Base-by-base conservation (phyloP, 2,329 filamentous ascomycete species). In the Chrysoporthe puriensis region DNA sequence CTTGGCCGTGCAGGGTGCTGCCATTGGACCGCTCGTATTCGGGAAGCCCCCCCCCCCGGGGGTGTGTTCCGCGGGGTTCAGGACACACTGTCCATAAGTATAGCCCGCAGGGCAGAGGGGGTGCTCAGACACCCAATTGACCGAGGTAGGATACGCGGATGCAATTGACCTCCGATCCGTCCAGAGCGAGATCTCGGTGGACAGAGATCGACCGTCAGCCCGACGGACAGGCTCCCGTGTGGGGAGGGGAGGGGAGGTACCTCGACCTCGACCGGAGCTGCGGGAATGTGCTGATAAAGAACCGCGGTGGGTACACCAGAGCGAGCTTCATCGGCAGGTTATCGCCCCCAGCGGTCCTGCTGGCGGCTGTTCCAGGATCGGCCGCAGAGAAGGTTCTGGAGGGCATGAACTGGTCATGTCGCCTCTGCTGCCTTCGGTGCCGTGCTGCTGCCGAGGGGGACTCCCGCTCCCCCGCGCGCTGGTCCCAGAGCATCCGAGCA, bases 141-240 rank as follows among this genome's bases (percentile, higher is more conserved):
- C 32, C 34, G 32, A 18, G 2, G 34, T n/a, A 11, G 34, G 40
- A 13, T 9, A n/a, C 54, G 14, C 32, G 16, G 8, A 57, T 11
- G 13, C 6, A 14, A n/a, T 14, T 14, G 32, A 57, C 26, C 16
- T 40, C 54, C 54, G 32, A 18, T 18, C 34, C 54, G 54, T n/a
- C 54, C 11, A 52, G 48, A 36, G 14, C 4, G 36, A 9, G 36
- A 40, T 40, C 63, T 62, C 62, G 66, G 66, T 43, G 26, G 43
- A 44, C 48, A 32, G 52, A 21, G 43, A 58, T 43, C 34, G 46
- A 61, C 66, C 63, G 66, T 63, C 50, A 61, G 58, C 54, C 59
- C 54, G 54, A 66, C 63, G 59, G 64, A 56, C 46, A 42, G 59
- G 64, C 64, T 69, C 3, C 34, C 26, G 4, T 40, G 36, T 63